Percentiles rank a stretch among this genome's conserved stretches.
Conservation (phyloP, 805 yeast species). For the Starmerella vitae region DNA sequence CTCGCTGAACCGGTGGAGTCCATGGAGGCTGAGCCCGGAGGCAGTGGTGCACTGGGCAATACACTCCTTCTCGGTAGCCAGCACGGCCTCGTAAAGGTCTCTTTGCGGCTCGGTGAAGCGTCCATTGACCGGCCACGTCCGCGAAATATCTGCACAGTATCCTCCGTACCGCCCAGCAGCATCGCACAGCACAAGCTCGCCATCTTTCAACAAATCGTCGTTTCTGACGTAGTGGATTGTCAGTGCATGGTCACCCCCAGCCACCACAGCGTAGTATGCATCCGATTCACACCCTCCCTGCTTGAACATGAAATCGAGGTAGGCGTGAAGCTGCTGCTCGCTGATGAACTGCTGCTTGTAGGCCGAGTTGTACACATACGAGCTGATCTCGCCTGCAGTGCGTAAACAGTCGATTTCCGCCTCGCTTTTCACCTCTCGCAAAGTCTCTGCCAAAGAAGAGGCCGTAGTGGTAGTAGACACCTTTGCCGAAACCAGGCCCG, state of each 20-base stretch:
- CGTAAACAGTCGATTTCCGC: constrained; percentile 71
- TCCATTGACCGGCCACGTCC: constrained; percentile 89
- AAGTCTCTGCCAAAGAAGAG: constrained; percentile 18
- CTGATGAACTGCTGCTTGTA: constrained; percentile 45
- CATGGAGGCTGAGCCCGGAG: constrained; percentile 46
- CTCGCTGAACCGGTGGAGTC: constrained; percentile 61
- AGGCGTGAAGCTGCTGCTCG: constrained; percentile 70
- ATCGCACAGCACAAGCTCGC: constrained; percentile 81
- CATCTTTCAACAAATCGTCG: constrained; percentile 62
- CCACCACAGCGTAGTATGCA: constrained; percentile 93
- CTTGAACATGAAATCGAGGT: constrained; percentile 66
- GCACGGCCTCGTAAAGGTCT: constrained; percentile 78
- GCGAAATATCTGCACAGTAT: constrained; percentile 86
- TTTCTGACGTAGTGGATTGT: constrained; percentile 90
- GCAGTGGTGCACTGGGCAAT: constrained; percentile 52
- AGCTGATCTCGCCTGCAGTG: constrained; percentile 67
- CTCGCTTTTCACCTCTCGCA: constrained; percentile 57
- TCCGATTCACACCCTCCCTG: constrained; percentile 79
- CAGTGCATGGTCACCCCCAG: constrained; percentile 79
- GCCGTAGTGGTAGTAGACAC: not conserved
- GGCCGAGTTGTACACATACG: constrained; percentile 73
- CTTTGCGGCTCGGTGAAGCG: constrained; percentile 62
- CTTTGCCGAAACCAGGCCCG: constrained; percentile 12
- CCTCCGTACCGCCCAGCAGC: constrained; percentile 93
- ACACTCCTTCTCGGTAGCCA: constrained; percentile 67